Base-by-base conservation (phyloP, 108 stramenopile genomes). In the Nitzschia palea region DNA sequence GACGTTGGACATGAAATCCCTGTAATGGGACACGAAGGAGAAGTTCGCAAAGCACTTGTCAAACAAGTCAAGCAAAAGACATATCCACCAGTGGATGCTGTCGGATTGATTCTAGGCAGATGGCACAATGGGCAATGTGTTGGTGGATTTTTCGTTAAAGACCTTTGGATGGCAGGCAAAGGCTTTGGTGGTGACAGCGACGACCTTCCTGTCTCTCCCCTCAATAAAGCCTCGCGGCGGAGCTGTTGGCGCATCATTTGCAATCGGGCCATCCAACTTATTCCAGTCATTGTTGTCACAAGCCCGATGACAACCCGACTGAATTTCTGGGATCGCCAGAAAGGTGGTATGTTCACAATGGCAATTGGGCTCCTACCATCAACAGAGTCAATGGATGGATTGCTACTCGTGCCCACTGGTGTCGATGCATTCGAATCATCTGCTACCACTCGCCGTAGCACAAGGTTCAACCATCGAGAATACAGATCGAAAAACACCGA, bases 31-130 rank as follows among this genome's bases (percentile, higher is more conserved):
- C 91, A 92, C 25, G 55, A 60, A 25, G 79, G 76, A 36, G 68
- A 61, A 31, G 74, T 45, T 9, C 85, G 69, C 4, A 92, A 60
- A 54, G 74, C 74, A 33, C 58, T 36, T 5, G 86, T 54, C 36
- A 92, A 42, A 45, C 91, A 92, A 56, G 70, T 72, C 62, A 82
- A 74, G 53, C 91, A 92, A 67, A 84, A 92, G 4, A 92, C 88
- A 73, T 80, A 87, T 32, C 91, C 91, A 44, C 86, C 82, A 2
- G 84, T 79, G 10, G 88, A 77, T 47, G 86, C 88, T 10, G 91
- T 79, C 3, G 91, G 91, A 35, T 85, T 76, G 32, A 87, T 73
- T 44, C 88, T 67, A 50, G 85, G 73, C 62, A 80, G 71, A 27
- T 76, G 78, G 53, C 91, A 92, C 12, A 92, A 43, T 15, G 91